Percentiles rank a stretch among this genome's conserved stretches.
phyloP scores from a whole-genome alignment of 768 basidiomycete species.

The Russula griseocarnosa region DNA sequence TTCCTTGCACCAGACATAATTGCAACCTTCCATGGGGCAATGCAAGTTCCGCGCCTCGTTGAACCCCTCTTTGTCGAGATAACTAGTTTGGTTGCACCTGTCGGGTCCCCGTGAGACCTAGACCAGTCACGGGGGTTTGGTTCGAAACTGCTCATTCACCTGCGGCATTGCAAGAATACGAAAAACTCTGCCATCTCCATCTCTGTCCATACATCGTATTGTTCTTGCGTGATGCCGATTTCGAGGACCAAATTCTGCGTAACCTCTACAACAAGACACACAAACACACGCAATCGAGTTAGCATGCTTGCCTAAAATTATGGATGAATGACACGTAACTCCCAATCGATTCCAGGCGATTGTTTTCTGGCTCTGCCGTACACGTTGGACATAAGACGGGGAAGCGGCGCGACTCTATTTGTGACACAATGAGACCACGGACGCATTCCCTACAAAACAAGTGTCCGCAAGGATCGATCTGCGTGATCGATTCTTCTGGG shows the following conservation, averaged over 20 bases:
- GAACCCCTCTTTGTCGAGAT: constrained; percentile 32
- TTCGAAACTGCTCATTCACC: constrained; percentile 35
- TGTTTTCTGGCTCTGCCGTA: constrained; percentile 30
- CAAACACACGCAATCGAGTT: not conserved
- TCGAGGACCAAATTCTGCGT: constrained; percentile 37
- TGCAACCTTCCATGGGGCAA: constrained; percentile 33
- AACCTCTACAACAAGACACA: constrained; percentile 1
- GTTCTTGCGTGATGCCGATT: constrained; percentile 43
- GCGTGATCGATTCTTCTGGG: constrained; percentile 41
- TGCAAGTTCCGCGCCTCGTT: constrained; percentile 28
- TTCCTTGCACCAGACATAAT: constrained; percentile 35
- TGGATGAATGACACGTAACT: constrained; percentile 31
- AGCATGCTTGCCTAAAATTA: not conserved
- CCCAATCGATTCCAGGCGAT: constrained; percentile 30
- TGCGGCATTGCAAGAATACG: constrained; percentile 46
- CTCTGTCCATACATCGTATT: constrained; percentile 42
- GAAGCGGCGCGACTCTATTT: constrained; percentile 50
- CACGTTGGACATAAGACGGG: constrained; percentile 63
- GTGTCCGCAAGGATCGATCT: constrained; percentile 47
- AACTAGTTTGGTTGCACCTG: constrained; percentile 27
- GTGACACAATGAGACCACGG: constrained; percentile 40
- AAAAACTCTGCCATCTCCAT: constrained; percentile 47
- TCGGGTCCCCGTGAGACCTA: not conserved
- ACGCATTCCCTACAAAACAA: constrained; percentile 54
- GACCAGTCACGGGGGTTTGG: no score